These are phyloP conservation scores for Erodium moschatum DNA, from an alignment of 441 rosid species.

Conservation along the genomic window DNA sequence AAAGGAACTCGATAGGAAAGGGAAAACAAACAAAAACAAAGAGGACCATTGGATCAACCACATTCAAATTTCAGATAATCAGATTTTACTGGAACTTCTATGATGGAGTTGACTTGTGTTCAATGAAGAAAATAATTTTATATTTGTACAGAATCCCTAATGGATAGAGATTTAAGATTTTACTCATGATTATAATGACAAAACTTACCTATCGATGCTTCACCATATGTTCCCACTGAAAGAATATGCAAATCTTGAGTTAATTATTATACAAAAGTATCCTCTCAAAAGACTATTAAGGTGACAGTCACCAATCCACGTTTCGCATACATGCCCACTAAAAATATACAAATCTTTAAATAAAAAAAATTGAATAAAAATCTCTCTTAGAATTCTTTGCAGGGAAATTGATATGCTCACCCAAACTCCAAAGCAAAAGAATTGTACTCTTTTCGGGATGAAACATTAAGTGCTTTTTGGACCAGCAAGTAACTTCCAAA, in stretches of 20 bases:
- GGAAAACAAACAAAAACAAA: neutral
- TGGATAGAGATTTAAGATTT: conserved; percentile 7
- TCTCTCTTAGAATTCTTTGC: neutral
- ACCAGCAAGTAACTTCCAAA: conserved; percentile 19
- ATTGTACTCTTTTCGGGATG: conserved; percentile 11
- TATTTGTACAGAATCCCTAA: neutral
- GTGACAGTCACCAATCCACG: conserved; percentile 1
- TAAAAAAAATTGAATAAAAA: neutral
- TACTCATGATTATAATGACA: conserved; percentile 7
- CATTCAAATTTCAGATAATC: conserved; percentile 1
- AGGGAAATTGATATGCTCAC: neutral
- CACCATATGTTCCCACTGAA: conserved; percentile 10
- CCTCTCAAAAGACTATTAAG: neutral
- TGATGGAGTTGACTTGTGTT: conserved; percentile 9
- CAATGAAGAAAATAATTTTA: neutral
- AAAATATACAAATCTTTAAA: neutral
- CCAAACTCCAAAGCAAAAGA: conserved; percentile 13
- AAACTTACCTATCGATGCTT: conserved; percentile 6
- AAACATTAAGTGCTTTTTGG: conserved; percentile 13
- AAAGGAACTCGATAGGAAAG: neutral
- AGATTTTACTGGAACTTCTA: neutral
- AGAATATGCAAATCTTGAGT: conserved; percentile 9
- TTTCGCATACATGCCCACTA: neutral
- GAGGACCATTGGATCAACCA: neutral
- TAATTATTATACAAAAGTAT: neutral